Percentiles rank a stretch among this genome's conserved stretches.
Conservation (phyloP, 2,329 filamentous ascomycete species). For the Ascochyta viciae-villosae region DNA sequence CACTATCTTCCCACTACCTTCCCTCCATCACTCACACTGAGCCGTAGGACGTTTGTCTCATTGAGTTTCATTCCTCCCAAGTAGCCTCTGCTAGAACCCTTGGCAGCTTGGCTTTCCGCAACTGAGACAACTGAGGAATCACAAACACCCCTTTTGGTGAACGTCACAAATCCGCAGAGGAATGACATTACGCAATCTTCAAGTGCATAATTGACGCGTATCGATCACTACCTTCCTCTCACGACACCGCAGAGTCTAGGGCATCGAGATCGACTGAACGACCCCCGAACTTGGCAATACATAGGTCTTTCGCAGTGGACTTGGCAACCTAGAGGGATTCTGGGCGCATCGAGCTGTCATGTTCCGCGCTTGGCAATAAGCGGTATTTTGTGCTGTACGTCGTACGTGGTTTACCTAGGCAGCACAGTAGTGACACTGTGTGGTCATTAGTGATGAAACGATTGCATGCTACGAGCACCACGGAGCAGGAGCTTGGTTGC, state of each 20-base stretch:
- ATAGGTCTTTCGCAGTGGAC: slow-evolving; percentile 5
- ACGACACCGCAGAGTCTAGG: background rate
- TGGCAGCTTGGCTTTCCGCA: slow-evolving; percentile 14
- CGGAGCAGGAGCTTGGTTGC: background rate
- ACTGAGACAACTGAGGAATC: slow-evolving; percentile 11
- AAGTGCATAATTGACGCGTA: background rate
- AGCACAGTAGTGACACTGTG: background rate
- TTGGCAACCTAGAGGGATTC: slow-evolving; percentile 30
- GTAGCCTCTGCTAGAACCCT: slow-evolving; percentile 1
- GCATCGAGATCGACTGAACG: background rate
- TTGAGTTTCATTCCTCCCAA: slow-evolving; percentile 10
- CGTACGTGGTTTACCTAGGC: slow-evolving; percentile 9
- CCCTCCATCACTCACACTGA: slow-evolving; percentile 1
- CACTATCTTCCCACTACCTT: slow-evolving; percentile 5
- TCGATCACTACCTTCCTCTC: background rate
- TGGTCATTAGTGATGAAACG: background rate
- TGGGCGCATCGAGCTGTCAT: slow-evolving; percentile 17
- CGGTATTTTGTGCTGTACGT: slow-evolving; percentile 10
- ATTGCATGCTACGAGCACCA: background rate
- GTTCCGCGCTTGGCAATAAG: slow-evolving; percentile 33
- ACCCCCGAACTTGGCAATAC: slow-evolving; percentile 22
- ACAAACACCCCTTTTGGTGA: background rate
- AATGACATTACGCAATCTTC: background rate
- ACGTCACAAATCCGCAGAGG: background rate
- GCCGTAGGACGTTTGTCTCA: background rate